Evolutionary conservation across 768 basidiomycete genomes (phyloP), one percentile per base, ranked within the genome.

Genomic region (Boletus subparvulus): DNA sequence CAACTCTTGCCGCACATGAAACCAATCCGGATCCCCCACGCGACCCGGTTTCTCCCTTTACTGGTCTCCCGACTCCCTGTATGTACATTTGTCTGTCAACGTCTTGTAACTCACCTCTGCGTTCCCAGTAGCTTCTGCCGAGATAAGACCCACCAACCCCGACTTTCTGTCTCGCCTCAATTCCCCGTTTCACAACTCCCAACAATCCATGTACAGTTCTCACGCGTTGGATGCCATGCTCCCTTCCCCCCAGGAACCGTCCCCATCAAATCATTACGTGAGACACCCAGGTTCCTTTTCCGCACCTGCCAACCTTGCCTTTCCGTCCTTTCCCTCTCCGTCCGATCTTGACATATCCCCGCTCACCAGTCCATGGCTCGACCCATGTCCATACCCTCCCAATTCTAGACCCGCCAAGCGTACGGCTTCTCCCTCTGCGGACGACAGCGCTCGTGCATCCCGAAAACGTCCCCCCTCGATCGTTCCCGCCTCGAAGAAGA

Each of bases 301-400:
- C 14, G 88, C 90, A 0, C 89, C 90, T 0, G 88, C 87, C 14
- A 81, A 88, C 52, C 77, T 92, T 33, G 90, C 84, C 4, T 92
- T 92, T 65, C 77, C 76, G 70, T n/a, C 77, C 63, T 60, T 79
- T 13, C 73, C 78, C 3, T 78, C 78, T 17, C 75, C 79, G 0
- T 71, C 76, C 21, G 84, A 88, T 53, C 70, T 88, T 28, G 88
- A 92, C 58, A 83, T 92, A 47, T 90, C 88, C 1, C 90, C 90
- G 0, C 74, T 92, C 21, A 88, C 88, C 0, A 91, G 89, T 61
- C 90, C 90, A 2, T 91, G 90, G 88, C 78, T 92, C 0, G 87
- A 84, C 5, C 81, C 88, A 6, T 77, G 81, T 50, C 77, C 79
- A 26, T 74, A 76, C 21, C 61, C 69, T 19, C 61, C 64, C 12